These are phyloP conservation scores for Neocatenulostroma microsporum DNA, from an alignment of 2,329 filamentous ascomycete genomes.

Conservation along the genomic window DNA sequence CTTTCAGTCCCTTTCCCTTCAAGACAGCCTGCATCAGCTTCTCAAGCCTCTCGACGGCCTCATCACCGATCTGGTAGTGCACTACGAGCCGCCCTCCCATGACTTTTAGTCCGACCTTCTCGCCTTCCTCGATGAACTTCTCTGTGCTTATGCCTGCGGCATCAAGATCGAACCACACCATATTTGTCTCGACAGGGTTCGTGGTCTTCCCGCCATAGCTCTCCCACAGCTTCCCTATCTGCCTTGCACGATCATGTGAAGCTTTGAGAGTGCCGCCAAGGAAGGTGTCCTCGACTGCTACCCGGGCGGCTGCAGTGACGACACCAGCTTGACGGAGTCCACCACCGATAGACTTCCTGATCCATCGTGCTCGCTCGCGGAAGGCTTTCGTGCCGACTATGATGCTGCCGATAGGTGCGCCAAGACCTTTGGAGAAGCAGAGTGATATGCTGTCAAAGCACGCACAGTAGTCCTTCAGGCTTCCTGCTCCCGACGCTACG, in stretches of 20 bases:
- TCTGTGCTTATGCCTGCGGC: slow-evolving; percentile 48
- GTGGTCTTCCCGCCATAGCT: slow-evolving; percentile 59
- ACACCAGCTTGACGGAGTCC: slow-evolving; percentile 70
- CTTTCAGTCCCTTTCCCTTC: slow-evolving; percentile 20
- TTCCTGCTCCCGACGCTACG: slow-evolving; percentile 60
- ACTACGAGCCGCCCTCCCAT: slow-evolving; percentile 55
- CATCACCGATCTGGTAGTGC: slow-evolving; percentile 65
- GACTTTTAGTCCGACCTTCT: slow-evolving; percentile 51
- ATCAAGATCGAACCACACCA: slow-evolving; percentile 75
- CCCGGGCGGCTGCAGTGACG: slow-evolving; percentile 64
- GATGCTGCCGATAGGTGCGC: slow-evolving; percentile 71
- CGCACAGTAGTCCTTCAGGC: slow-evolving; percentile 57
- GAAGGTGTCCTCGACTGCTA: slow-evolving; percentile 75
- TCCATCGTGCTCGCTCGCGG: slow-evolving; percentile 63
- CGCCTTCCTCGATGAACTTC: slow-evolving; percentile 48
- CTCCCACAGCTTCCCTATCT: slow-evolving; percentile 59
- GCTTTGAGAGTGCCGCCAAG: slow-evolving; percentile 54
- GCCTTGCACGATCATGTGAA: slow-evolving; percentile 56
- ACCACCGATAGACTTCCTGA: slow-evolving; percentile 73
- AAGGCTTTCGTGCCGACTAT: slow-evolving; percentile 53
- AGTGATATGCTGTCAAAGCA: slow-evolving; percentile 68
- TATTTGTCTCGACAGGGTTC: slow-evolving; percentile 74
- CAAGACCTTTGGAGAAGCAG: slow-evolving; percentile 76
- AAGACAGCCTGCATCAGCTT: slow-evolving; percentile 44
- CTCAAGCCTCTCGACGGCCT: slow-evolving; percentile 52